Percentiles rank a stretch among this genome's conserved stretches.
Evolutionary conservation across 306 rosid genomes (phyloP).

Genomic region (Cicer pinnatifidum): DNA sequence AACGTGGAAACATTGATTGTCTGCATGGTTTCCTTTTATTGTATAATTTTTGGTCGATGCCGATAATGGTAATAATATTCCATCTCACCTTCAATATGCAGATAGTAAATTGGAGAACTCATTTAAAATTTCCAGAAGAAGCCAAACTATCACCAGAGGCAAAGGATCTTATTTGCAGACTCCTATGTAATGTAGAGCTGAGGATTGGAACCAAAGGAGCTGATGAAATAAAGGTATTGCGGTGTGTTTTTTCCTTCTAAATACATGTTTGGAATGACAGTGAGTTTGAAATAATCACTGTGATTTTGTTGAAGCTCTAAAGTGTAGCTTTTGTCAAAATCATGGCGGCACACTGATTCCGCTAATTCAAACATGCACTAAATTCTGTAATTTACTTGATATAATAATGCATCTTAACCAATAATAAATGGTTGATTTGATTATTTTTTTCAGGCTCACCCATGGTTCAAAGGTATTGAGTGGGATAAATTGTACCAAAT

Average conservation of each 20-base stretch:
- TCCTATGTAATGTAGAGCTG: conserved; percentile 83
- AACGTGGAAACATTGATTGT: not conserved
- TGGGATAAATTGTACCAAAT: conserved; percentile 85
- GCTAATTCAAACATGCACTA: conserved; percentile 11
- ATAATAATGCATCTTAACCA: conserved; percentile 33
- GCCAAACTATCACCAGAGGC: conserved; percentile 79
- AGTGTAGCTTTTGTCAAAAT: too few species aligned
- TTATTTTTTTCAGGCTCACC: conserved; percentile 67
- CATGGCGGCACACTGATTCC: too few species aligned
- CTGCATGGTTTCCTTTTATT: not conserved
- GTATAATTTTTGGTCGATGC: not conserved
- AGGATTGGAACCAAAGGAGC: conserved; percentile 92
- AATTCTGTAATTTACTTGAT: conserved; percentile 43
- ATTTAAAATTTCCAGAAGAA: conserved; percentile 81
- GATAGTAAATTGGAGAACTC: conserved; percentile 84
- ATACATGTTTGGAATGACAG: too few species aligned
- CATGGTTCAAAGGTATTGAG: conserved; percentile 76
- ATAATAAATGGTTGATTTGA: conserved; percentile 32
- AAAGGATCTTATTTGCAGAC: conserved; percentile 79
- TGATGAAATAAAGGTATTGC: conserved; percentile 77
- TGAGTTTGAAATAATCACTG: too few species aligned
- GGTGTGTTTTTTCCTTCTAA: conserved; percentile 51
- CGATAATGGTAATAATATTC: conserved; percentile 24
- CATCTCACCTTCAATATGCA: conserved; percentile 47
- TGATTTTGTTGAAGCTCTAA: too few species aligned